Conservation (phyloP, 2,329 filamentous ascomycete genomes). For the Madurella fahalii region DNA sequence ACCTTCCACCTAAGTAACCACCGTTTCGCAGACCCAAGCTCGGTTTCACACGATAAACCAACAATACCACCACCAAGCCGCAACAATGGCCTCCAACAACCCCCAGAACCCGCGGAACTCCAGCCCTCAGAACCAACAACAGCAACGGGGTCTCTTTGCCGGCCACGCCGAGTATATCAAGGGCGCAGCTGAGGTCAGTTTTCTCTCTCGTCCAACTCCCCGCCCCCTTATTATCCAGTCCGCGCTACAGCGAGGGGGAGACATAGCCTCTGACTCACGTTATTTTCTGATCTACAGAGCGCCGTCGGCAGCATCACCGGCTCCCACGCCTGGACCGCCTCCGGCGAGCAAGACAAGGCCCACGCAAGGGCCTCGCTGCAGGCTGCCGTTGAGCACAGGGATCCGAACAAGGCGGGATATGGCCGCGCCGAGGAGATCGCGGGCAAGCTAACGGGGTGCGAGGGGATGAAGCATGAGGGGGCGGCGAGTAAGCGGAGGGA, state of each 20-base stretch:
- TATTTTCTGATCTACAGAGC: slow-evolving; percentile 4
- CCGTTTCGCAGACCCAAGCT: not conserved
- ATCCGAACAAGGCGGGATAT: slow-evolving; percentile 50
- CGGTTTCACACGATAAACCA: not conserved
- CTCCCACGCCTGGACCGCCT: slow-evolving; percentile 58
- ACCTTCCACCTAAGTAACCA: no score
- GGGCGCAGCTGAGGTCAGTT: slow-evolving; percentile 61
- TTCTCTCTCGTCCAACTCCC: slow-evolving; percentile 13
- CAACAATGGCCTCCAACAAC: slow-evolving; percentile 30
- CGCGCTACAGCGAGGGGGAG: no score
- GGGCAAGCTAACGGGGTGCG: slow-evolving; percentile 60
- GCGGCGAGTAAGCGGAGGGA: slow-evolving; percentile 38
- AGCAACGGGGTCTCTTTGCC: slow-evolving; percentile 56
- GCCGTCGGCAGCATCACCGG: slow-evolving; percentile 59
- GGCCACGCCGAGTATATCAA: slow-evolving; percentile 66
- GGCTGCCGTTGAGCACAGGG: slow-evolving; percentile 52
- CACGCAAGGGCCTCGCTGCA: slow-evolving; percentile 61
- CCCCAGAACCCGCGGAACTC: slow-evolving; percentile 13
- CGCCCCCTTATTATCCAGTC: no score
- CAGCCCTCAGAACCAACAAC: slow-evolving; percentile 30
- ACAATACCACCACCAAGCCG: not conserved
- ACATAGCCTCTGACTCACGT: no score
- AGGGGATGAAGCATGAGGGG: slow-evolving; percentile 65
- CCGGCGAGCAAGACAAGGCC: slow-evolving; percentile 61
- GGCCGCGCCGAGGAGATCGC: slow-evolving; percentile 62